Base-by-base conservation (phyloP, 2,329 filamentous ascomycete genomes). In the Sporothrix brasiliensis region DNA sequence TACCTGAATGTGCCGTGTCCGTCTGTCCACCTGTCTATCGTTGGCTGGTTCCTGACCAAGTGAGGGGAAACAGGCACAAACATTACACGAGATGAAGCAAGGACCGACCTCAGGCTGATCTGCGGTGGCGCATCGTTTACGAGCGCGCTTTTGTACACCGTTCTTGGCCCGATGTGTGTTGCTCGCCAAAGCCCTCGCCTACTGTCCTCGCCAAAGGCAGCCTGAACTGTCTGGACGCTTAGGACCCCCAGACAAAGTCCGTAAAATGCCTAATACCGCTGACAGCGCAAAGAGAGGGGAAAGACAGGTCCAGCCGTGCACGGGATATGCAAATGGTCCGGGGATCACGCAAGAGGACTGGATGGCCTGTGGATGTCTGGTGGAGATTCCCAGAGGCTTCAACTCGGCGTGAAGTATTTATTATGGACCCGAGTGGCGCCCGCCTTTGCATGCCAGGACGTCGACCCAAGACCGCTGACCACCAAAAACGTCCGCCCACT, bases 1-100 rank as follows among this genome's bases (percentile, higher is more conserved):
- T 60, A 11, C 56, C 56, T 41, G 56, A 16, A 49, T 30, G 34
- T 41, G 56, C 56, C 56, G 56, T 39, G 56, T 60, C 56, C 16
- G 54, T 41, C 49, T 10, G 49, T 34, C 34, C 0, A 5, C 4
- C 34, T 34, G 34, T 34, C 27, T 2, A 4, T 34, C 34, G 9
- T 60, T 41, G 56, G 30, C 41, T 49, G 44, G 56, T 60, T 60
- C 54, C 19, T 41, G 34, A 16, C 4, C 19, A 21, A 41, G n/a
- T 10, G 56, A 41, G 56, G 56, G 54, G 34, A 60, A 39, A 41
- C 16, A 41, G 30, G 54, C 14, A 11, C 44, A 19, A 49, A 16
- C 13, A 19, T 49, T 19, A 49, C 34, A 34, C 24, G 27, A 58
- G 39, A 30, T n/a, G 53, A 39, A 39, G 54, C 5, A 13, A 41